Evolutionary conservation across 169 alveolate species (phyloP).

Genomic region (Besnoitia besnoiti): DNA sequence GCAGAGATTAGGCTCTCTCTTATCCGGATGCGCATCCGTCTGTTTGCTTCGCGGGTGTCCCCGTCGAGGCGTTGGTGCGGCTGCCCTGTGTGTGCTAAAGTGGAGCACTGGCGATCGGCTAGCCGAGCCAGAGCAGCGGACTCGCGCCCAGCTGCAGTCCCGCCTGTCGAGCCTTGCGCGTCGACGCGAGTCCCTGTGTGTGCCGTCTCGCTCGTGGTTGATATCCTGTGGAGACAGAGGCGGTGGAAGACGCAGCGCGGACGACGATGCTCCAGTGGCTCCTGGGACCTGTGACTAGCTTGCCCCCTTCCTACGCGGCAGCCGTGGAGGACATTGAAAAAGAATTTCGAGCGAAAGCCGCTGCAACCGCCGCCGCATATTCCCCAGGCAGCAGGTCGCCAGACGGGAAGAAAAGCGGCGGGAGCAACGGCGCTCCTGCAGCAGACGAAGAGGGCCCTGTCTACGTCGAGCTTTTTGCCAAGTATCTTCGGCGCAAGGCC

Average conservation of each 20-base stretch:
- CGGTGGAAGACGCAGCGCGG: not conserved
- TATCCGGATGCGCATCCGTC: no score
- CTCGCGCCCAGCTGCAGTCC: no score
- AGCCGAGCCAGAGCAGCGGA: no score
- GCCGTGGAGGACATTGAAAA: conserved; percentile 8
- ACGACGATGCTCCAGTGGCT: conserved; percentile 15
- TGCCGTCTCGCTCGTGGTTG: no score
- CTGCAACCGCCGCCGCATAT: not conserved
- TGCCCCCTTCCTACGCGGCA: conserved; percentile 17
- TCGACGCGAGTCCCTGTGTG: no score
- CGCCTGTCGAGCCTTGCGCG: no score
- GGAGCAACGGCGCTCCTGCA: not conserved
- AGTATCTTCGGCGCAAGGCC: conserved; percentile 4
- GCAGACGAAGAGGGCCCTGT: not conserved
- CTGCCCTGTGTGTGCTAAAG: no score
- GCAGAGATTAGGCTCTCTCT: no score
- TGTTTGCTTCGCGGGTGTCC: no score
- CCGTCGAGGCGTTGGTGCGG: no score
- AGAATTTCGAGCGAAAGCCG: not conserved
- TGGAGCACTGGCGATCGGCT: no score
- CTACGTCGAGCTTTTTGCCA: not conserved
- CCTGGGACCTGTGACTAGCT: not conserved
- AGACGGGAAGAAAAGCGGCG: not conserved
- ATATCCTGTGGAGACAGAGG: not conserved
- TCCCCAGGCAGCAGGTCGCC: not conserved